Conservation (phyloP, 2,329 filamentous ascomycete species). For the Zymoseptoria brevis region DNA sequence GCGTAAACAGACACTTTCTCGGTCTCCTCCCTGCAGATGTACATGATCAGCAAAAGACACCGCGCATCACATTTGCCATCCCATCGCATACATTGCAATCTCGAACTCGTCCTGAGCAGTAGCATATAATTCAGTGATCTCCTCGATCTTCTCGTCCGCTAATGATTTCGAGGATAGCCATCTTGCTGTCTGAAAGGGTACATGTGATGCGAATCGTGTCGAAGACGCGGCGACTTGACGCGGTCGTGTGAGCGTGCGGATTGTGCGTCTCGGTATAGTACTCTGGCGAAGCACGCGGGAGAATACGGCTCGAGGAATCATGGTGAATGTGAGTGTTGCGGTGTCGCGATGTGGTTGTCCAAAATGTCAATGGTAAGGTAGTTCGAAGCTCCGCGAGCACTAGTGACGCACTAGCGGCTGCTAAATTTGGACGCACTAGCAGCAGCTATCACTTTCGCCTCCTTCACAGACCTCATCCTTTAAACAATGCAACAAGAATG, state of each 20-base stretch:
- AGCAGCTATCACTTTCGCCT: background rate
- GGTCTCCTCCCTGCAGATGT: constrained; percentile 35
- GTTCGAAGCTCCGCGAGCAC: background rate
- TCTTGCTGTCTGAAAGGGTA: constrained; percentile 16
- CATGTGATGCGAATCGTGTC: constrained; percentile 19
- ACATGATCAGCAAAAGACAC: background rate
- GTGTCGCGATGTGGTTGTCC: background rate
- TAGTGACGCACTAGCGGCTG: background rate
- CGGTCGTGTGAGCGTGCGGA: constrained; percentile 14
- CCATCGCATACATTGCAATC: constrained; percentile 32
- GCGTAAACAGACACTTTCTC: constrained; percentile 50
- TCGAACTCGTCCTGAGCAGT: constrained; percentile 40
- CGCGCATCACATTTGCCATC: background rate
- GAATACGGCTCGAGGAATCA: constrained; percentile 17
- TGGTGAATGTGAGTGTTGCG: constrained; percentile 2
- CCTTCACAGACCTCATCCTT: background rate
- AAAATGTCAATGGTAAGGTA: background rate
- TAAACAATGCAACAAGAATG: background rate
- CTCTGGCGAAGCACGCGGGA: constrained; percentile 14
- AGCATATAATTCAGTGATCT: constrained; percentile 35
- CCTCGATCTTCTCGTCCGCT: constrained; percentile 34
- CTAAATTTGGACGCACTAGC: background rate
- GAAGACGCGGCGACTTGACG: constrained; percentile 3
- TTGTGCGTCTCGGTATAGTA: constrained; percentile 10
- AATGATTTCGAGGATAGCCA: constrained; percentile 24